Conservation (phyloP, 768 basidiomycete genomes). For the Hygrocybe punicea region DNA sequence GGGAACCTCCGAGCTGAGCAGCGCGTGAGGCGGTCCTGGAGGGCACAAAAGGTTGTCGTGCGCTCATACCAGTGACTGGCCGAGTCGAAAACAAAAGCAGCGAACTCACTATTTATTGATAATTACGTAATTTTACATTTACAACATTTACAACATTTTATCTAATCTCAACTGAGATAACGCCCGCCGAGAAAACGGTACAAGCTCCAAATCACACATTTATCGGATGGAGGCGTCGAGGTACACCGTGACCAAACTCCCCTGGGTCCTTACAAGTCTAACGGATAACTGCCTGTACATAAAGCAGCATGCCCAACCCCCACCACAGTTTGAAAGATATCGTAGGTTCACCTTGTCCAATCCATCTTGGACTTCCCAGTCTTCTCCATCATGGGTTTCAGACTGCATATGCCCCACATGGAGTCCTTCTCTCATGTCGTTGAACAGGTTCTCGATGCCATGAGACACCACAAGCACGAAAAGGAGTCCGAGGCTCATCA, state of each 20-base stretch:
- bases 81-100: background rate
- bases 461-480: conserved; percentile 69
- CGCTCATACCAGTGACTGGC: conserved; percentile 1
- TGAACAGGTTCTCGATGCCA: conserved; percentile 64
- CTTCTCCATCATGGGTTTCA: background rate
- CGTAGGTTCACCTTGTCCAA: background rate
- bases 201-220: background rate
- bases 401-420: conserved; percentile 42
- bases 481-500: conserved; percentile 87
- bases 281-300: no score
- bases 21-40: conserved; percentile 7
- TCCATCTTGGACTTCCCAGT: background rate
- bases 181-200: no score
- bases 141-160: no score
- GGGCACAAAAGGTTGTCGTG: conserved; percentile 10
- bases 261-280: no score
- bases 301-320: background rate
- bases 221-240: no score
- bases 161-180: no score
- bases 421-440: conserved; percentile 46
- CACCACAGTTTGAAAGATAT: background rate
- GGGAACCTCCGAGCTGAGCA: background rate
- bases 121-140: no score
- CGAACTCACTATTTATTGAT: no score
- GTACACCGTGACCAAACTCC: no score